Conservation (phyloP, 139 green algal genomes). For the Zygnema circumcarinatum region DNA sequence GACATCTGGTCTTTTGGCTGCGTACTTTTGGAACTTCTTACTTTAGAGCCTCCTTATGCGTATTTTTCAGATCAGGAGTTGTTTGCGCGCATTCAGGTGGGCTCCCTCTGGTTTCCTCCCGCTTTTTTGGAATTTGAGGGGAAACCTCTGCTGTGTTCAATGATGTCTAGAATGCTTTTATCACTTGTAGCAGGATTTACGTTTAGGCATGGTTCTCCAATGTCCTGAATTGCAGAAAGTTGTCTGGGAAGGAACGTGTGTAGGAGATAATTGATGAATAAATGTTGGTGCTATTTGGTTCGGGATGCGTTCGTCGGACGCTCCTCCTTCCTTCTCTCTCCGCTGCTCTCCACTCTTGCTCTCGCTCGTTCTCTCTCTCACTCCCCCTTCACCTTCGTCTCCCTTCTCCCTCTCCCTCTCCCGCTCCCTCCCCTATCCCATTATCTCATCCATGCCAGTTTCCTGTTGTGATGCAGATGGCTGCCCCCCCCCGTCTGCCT, state of each 20-base stretch:
- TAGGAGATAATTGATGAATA: constrained; percentile 9
- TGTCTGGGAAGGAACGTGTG: constrained; percentile 18
- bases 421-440: neutral
- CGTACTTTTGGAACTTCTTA: constrained; percentile 29
- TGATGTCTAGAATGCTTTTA: neutral
- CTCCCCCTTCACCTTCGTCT: neutral
- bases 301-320: too few species aligned
- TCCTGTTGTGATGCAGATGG: neutral
- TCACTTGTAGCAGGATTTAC: too few species aligned
- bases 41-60: constrained; percentile 6
- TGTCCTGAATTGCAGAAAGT: constrained; percentile 24
- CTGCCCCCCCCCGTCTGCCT: neutral
- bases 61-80: constrained; percentile 8
- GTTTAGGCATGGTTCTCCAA: neutral
- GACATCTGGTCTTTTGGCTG: constrained; percentile 54
- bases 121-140: neutral
- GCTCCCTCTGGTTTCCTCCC: neutral
- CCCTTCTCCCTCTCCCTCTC: neutral
- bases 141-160: neutral
- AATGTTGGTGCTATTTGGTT: too few species aligned
- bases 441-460: neutral
- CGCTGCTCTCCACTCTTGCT: neutral
- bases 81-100: constrained; percentile 29
- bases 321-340: neutral
- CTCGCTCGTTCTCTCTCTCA: constrained; percentile 3